Evolutionary conservation across 306 rosid species (phyloP).

Genomic region (Delonix regia): DNA sequence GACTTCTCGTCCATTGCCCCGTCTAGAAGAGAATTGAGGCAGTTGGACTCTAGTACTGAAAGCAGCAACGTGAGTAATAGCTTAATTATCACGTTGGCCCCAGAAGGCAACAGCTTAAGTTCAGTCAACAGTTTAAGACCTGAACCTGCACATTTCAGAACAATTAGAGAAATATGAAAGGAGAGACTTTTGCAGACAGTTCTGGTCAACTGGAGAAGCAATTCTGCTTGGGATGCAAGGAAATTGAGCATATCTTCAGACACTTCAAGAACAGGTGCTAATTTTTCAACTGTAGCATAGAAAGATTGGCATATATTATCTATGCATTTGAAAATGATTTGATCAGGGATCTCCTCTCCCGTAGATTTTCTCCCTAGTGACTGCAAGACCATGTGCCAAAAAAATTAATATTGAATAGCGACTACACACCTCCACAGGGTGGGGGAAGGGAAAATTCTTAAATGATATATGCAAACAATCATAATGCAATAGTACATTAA

Average conservation of each 20-base stretch:
- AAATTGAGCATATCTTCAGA: conserved; percentile 64
- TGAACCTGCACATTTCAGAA: conserved; percentile 67
- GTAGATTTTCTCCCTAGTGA: conserved; percentile 42
- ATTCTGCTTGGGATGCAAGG: conserved; percentile 72
- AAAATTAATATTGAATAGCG: conserved; percentile 25
- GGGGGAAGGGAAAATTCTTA: conserved; percentile 8
- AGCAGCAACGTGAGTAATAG: conserved; percentile 73
- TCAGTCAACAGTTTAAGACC: conserved; percentile 72
- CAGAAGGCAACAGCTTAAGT: conserved; percentile 53
- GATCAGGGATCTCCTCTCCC: conserved; percentile 50
- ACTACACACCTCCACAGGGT: conserved; percentile 17
- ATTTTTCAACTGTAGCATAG: conserved; percentile 58
- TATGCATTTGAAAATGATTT: conserved; percentile 57
- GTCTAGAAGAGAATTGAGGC: conserved; percentile 43
- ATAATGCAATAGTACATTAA: conserved; percentile 28
- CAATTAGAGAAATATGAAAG: conserved; percentile 50
- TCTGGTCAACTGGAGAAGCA: conserved; percentile 64
- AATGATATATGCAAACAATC: conserved; percentile 26
- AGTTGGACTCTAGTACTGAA: conserved; percentile 63
- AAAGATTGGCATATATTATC: conserved; percentile 68
- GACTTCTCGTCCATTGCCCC: conserved; percentile 44
- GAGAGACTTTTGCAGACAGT: conserved; percentile 56
- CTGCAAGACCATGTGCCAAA: conserved; percentile 55
- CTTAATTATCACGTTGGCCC: conserved; percentile 54
- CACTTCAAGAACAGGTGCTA: conserved; percentile 58